Conservation (phyloP, 2,329 filamentous ascomycete species). For the Cladorrhinum sp. region DNA sequence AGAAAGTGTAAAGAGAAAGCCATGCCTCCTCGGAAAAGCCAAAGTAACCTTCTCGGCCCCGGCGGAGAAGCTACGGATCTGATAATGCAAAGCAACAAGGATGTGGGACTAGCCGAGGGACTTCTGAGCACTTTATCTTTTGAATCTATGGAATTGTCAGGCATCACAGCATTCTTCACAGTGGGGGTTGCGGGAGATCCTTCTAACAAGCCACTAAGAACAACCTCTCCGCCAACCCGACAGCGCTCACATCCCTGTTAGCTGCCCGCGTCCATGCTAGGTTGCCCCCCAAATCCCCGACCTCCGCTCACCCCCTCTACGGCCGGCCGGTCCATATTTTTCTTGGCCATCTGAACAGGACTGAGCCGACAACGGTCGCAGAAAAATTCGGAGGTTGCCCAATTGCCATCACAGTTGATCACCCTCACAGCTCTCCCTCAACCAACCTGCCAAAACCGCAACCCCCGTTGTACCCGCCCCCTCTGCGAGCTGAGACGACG, state of each 20-base stretch:
- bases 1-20: neutral
- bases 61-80: constrained; percentile 22
- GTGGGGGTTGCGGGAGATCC: neutral
- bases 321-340: constrained; percentile 21
- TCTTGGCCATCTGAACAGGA: constrained; percentile 17
- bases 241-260: neutral
- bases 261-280: neutral
- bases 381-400: constrained; percentile 25
- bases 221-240: constrained; percentile 8
- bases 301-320: constrained; percentile 17
- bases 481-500: constrained; percentile 13
- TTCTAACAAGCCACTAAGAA: constrained; percentile 5
- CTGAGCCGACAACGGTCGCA: constrained; percentile 29
- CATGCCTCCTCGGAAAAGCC: constrained; percentile 18
- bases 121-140: neutral
- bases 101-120: constrained; percentile 15
- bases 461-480: neutral
- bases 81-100: constrained; percentile 21
- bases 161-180: constrained; percentile 2
- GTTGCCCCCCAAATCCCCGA: constrained; percentile 16
- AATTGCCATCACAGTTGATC: constrained; percentile 5
- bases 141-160: constrained; percentile 2
- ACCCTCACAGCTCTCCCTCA: constrained; percentile 12
- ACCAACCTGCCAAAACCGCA: constrained; percentile 4
- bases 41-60: constrained; percentile 7